phyloP scores from a whole-genome alignment of 495 filamentous ascomycete species.

The Schizothecium vesticola region DNA sequence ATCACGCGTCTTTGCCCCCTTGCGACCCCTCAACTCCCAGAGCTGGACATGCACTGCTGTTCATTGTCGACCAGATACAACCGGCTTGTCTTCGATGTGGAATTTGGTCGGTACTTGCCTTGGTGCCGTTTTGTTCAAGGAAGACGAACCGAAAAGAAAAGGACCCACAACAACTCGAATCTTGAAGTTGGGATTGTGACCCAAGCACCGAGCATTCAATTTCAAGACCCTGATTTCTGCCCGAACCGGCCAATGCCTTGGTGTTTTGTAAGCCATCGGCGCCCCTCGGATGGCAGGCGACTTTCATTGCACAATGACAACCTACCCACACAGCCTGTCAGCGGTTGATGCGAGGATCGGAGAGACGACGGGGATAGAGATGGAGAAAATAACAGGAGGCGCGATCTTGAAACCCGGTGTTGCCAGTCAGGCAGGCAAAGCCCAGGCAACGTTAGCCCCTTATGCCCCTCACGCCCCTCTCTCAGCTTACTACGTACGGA shows the following conservation, averaged over 20 bases:
- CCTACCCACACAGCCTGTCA: not conserved
- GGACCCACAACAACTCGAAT: not conserved
- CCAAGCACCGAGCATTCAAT: not conserved
- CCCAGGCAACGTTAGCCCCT: not conserved
- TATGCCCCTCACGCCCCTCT: not conserved
- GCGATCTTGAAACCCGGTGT: not conserved
- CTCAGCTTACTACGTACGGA: not conserved
- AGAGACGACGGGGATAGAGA: not conserved
- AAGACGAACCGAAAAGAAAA: not conserved
- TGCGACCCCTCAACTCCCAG: not conserved
- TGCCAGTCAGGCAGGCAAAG: not conserved
- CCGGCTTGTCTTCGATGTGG: not conserved
- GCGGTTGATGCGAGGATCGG: not conserved
- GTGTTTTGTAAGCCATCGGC: not conserved
- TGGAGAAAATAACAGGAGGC: not conserved
- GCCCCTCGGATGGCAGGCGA: not conserved
- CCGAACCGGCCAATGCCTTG: not conserved
- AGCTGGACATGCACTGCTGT: not conserved
- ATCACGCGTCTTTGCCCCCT: not conserved
- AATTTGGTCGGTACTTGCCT: not conserved
- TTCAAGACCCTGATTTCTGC: not conserved
- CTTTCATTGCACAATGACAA: not conserved
- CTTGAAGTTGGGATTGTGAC: not conserved
- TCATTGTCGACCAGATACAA: not conserved
- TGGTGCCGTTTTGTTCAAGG: not conserved